Percentiles rank a stretch among this genome's conserved stretches.
Evolutionary conservation across 78 protist species (phyloP).

Genomic region (Guillardia theta): DNA sequence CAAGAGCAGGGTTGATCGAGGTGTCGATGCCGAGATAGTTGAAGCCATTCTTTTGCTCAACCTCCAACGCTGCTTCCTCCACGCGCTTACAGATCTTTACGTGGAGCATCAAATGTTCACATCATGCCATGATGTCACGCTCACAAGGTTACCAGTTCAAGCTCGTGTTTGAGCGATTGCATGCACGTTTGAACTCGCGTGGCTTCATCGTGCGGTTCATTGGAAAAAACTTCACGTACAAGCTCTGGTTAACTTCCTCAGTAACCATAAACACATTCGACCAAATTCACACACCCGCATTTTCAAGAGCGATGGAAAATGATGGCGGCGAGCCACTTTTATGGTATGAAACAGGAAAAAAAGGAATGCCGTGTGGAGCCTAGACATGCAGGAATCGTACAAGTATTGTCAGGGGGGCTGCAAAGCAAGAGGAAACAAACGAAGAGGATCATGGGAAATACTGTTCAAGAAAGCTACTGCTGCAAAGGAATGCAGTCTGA

Average conservation of each 20-base stretch:
- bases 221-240: no score
- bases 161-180: no score
- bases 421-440: background rate
- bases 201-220: no score
- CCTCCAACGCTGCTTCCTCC: no score
- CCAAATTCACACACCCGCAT: no score
- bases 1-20: background rate
- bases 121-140: no score
- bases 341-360: background rate
- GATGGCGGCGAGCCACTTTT: background rate
- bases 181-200: no score
- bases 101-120: no score
- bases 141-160: no score
- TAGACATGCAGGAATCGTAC: background rate
- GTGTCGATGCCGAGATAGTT: background rate
- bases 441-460: background rate
- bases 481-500: background rate
- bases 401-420: background rate
- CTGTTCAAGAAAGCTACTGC: background rate
- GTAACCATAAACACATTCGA: no score
- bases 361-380: background rate
- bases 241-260: no score
- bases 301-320: background rate
- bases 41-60: background rate
- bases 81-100: no score